Conservation (phyloP, 768 basidiomycete genomes). For the Boletus rex-veris region DNA sequence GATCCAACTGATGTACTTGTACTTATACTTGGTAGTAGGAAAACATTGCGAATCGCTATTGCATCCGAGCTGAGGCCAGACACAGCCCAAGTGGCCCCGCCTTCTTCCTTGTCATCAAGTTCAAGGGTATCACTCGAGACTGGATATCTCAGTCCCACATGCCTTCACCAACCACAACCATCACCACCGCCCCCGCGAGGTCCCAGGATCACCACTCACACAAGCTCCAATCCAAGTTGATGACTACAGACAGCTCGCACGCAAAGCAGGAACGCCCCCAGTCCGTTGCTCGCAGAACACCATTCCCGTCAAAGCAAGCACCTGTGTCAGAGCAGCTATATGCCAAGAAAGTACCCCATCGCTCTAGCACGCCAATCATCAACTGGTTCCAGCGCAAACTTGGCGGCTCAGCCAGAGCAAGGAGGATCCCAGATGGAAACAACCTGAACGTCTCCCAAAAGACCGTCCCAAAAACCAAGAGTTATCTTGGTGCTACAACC, state of each 20-base stretch:
- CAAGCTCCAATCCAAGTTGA: constrained; percentile 14
- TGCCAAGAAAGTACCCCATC: constrained; percentile 61
- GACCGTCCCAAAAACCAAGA: constrained; percentile 13
- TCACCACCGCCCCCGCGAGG: constrained; percentile 11
- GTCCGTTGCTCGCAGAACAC: constrained; percentile 15
- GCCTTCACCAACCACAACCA: constrained; percentile 11
- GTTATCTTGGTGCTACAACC: constrained; percentile 8
- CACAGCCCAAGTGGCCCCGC: background rate
- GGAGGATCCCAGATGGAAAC: constrained; percentile 42
- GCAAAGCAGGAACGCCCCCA: constrained; percentile 17
- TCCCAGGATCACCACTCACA: constrained; percentile 11
- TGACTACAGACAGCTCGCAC: constrained; percentile 3
- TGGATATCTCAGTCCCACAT: constrained; percentile 10
- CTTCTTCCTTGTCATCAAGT: background rate
- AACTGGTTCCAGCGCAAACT: constrained; percentile 90
- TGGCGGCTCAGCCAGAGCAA: constrained; percentile 59
- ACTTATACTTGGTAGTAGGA: no score
- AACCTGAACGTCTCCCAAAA: constrained; percentile 12
- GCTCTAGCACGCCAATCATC: constrained; percentile 81
- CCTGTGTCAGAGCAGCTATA: constrained; percentile 33
- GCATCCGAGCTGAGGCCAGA: constrained; percentile 14
- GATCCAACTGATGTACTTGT: no score
- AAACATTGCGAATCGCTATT: constrained; percentile 9
- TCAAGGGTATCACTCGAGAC: background rate
- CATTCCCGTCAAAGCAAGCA: constrained; percentile 21